Conservation (phyloP, 108 stramenopile genomes). For the Craspedostauros australis region DNA sequence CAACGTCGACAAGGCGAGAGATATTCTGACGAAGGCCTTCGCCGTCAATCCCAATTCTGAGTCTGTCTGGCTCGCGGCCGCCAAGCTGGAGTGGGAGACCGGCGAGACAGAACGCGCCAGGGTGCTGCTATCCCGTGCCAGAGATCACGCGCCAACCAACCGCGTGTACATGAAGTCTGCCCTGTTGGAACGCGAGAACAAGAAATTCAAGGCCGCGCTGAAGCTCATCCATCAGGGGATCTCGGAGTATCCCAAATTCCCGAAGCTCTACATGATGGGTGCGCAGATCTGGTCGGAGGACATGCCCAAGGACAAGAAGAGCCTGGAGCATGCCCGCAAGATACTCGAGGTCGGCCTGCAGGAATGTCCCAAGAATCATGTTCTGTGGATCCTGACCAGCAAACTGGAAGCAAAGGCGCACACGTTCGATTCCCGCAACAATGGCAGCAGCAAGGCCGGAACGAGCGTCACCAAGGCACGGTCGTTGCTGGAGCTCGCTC, state of each 20-base stretch:
- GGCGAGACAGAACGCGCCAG: conserved; percentile 88
- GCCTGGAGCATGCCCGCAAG: conserved; percentile 66
- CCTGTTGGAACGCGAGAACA: conserved; percentile 73
- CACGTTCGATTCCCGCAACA: conserved; percentile 8
- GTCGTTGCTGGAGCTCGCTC: conserved; percentile 88
- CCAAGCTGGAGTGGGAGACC: conserved; percentile 97
- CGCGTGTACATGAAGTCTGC: conserved; percentile 96
- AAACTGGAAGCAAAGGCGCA: conserved; percentile 73
- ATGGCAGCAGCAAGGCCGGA: conserved; percentile 30
- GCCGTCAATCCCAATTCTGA: conserved; percentile 93
- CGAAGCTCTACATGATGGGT: conserved; percentile 95
- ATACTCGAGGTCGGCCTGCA: conserved; percentile 77
- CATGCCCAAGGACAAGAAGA: conserved; percentile 40
- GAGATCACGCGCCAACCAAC: conserved; percentile 75
- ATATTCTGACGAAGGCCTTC: conserved; percentile 90
- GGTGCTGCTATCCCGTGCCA: conserved; percentile 76
- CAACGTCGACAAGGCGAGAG: conserved; percentile 84
- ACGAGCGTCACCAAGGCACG: conserved; percentile 82
- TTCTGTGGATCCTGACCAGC: conserved; percentile 89
- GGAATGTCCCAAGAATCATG: conserved; percentile 61
- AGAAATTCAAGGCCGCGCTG: conserved; percentile 39
- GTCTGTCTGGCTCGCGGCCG: conserved; percentile 92
- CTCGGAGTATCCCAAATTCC: conserved; percentile 56
- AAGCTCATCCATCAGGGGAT: conserved; percentile 79
- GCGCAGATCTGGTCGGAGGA: conserved; percentile 88